Evolutionary conservation across 2,329 filamentous ascomycete genomes (phyloP), one percentile per base, ranked within the genome.

Genomic region (Verticillium albo-atrum): DNA sequence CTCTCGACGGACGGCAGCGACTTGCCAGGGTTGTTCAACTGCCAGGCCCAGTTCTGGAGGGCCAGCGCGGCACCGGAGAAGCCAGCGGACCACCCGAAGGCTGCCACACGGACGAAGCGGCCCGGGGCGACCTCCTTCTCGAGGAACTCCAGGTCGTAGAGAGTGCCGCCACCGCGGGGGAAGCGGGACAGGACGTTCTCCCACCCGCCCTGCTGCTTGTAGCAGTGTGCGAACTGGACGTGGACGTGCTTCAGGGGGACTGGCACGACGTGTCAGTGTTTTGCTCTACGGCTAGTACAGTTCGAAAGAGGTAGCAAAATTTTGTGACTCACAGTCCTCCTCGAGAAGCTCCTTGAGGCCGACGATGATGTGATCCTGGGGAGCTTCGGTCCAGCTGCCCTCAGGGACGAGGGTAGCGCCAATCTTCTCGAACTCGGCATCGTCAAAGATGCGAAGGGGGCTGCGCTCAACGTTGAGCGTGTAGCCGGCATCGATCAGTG

Each of bases 91-190:
- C 87, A 90, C 15, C 88, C 84, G 67, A 92, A 91, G 1, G 87
- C 87, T 9, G 88, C 88, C 1, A 93, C 87, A 62, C 90, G 79
- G 20, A 47, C 54, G 25, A 56, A 56, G 54, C 89, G 81, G 37
- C 90, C 90, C 30, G 78, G 81, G 5, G 54, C 34, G 15, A 54
- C 47, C 64, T 88, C 84, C 66, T 96, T 89, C 42, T 85, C 84
- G 37, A 97, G 80, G 72, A 97, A 97, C 72, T 97, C 93, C 37
- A 97, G 83, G 69, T 97, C 93, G 61, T 92, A 85, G 15, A 97
- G 84, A 0, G 85, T 88, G 66, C 91, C 91, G 58, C 87, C 86
- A 60, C 91, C 92, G 26, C 86, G 83, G 28, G 89, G 83, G 74
- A 92, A 97, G 59, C 93, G 84, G 60, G 86, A 82, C n/a, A 97